Evolutionary conservation across 2,329 filamentous ascomycete genomes (phyloP).

Genomic region (Diaporthe sp.): DNA sequence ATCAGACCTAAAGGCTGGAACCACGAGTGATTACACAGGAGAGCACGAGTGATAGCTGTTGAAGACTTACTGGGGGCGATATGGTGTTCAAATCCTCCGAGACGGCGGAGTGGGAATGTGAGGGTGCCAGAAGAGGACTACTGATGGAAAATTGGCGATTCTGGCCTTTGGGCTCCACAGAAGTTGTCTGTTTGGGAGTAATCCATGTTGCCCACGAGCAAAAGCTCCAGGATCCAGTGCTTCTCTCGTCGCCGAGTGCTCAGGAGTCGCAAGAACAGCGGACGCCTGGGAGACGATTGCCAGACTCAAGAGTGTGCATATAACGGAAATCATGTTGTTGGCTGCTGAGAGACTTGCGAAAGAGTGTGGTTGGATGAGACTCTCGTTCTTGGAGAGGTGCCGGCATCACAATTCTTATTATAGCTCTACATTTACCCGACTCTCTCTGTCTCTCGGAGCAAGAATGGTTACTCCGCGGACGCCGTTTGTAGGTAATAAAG

Average conservation of each 20-base stretch:
- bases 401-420: no score
- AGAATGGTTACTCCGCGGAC: no score
- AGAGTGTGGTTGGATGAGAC: no score
- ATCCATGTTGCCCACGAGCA: constrained; percentile 54
- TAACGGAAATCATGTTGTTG: no score
- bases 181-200: constrained; percentile 63
- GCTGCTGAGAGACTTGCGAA: no score
- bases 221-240: background rate
- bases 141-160: constrained; percentile 60
- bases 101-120: constrained; percentile 63
- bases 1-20: constrained; percentile 19
- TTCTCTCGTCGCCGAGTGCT: background rate
- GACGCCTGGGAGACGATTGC: no score
- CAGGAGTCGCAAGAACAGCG: background rate
- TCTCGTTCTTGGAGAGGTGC: no score
- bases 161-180: constrained; percentile 54
- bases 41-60: background rate
- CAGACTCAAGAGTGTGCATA: no score
- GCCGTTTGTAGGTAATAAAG: no score
- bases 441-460: no score
- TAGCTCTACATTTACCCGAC: no score
- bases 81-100: constrained; percentile 66
- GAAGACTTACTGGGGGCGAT: constrained; percentile 63
- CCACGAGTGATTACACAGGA: constrained; percentile 15
- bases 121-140: constrained; percentile 64